phyloP scores from a whole-genome alignment of 2,329 filamentous ascomycete genomes.

The Aspergillus vadensis region DNA sequence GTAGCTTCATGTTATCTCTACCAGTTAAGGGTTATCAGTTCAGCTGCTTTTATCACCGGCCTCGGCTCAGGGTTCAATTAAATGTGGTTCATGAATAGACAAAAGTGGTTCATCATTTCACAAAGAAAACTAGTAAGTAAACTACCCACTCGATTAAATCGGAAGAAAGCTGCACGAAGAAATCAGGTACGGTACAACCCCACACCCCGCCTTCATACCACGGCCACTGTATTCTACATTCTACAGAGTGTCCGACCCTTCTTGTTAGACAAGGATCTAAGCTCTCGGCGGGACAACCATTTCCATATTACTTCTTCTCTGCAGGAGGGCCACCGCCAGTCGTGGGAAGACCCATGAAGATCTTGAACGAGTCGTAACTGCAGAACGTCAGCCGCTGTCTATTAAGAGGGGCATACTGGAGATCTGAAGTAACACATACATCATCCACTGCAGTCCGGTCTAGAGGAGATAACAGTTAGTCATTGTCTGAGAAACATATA shows the following conservation, averaged over 20 bases:
- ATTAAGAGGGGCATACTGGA: neutral
- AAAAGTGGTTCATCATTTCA: too few species aligned
- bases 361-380: slow-evolving; percentile 76
- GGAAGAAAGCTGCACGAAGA: neutral
- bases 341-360: slow-evolving; percentile 83
- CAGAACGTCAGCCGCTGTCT: slow-evolving; percentile 26
- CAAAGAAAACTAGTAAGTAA: too few species aligned
- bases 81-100: too few species aligned
- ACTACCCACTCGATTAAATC: neutral
- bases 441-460: slow-evolving; percentile 91
- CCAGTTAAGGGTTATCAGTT: too few species aligned
- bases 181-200: slow-evolving; percentile 12
- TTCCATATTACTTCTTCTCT: slow-evolving; percentile 33
- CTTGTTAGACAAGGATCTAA: neutral
- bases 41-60: slow-evolving; percentile 9
- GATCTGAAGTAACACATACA: slow-evolving; percentile 59
- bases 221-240: neutral
- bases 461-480: slow-evolving; percentile 27
- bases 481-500: neutral
- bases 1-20: too few species aligned
- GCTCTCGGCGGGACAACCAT: neutral
- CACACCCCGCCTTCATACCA: neutral
- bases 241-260: neutral
- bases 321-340: slow-evolving; percentile 68
- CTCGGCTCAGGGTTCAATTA: neutral